Evolutionary conservation across 345 rosid genomes (phyloP).

Genomic region (Sisymbrium irio): DNA sequence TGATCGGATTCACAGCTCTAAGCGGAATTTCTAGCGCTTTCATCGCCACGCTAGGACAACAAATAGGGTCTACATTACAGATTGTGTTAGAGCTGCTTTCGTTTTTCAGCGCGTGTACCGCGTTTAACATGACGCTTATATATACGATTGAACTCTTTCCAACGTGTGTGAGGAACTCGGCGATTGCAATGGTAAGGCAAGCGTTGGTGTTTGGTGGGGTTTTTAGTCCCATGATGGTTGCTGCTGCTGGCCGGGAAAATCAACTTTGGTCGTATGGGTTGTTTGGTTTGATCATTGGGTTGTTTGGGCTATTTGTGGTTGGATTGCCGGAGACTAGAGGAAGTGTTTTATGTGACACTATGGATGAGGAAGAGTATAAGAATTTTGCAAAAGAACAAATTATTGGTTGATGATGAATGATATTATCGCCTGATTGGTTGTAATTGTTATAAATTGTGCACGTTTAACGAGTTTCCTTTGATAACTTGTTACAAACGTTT

Average conservation of each 20-base stretch:
- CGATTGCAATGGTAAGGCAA: constrained; percentile 55
- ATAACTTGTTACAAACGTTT: no score
- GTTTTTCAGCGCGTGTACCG: constrained; percentile 50
- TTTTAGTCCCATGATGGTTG: constrained; percentile 53
- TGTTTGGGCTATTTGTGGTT: constrained; percentile 47
- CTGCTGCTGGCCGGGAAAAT: constrained; percentile 47
- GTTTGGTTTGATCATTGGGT: constrained; percentile 51
- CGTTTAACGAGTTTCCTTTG: no score
- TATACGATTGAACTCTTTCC: constrained; percentile 60
- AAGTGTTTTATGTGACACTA: constrained; percentile 46
- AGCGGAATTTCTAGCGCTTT: constrained; percentile 46
- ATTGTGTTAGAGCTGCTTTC: constrained; percentile 59
- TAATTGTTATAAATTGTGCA: background rate
- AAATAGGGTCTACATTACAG: constrained; percentile 26
- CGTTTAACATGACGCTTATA: constrained; percentile 39
- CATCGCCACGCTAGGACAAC: constrained; percentile 22
- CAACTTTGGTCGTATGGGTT: constrained; percentile 44
- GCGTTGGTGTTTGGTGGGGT: constrained; percentile 54
- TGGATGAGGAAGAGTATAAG: constrained; percentile 59
- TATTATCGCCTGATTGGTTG: constrained; percentile 2
- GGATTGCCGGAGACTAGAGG: constrained; percentile 67
- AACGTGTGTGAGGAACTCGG: constrained; percentile 60
- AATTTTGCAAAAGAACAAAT: background rate
- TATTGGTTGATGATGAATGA: background rate
- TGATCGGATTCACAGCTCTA: constrained; percentile 42